These are phyloP conservation scores for Haematococcus sp. DNA, from an alignment of 139 green algal species.

Conservation along the genomic window DNA sequence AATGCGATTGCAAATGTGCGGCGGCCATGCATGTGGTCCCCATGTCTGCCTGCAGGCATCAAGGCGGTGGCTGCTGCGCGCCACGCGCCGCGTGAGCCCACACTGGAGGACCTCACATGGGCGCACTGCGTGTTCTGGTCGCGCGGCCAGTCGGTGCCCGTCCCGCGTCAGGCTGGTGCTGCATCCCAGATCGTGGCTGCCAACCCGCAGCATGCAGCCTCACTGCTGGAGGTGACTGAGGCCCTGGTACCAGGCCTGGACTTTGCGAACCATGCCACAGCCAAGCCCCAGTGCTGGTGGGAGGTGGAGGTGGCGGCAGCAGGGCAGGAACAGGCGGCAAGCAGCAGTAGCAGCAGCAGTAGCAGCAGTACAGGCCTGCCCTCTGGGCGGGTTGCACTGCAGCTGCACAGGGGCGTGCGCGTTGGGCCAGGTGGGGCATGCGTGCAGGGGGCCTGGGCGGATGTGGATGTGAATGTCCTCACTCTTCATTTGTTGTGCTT, in stretches of 20 bases:
- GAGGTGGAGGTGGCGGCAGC: constrained; percentile 26
- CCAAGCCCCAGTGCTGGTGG: constrained; percentile 51
- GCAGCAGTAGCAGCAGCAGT: background rate
- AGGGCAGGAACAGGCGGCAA: constrained; percentile 4
- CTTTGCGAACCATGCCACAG: constrained; percentile 77
- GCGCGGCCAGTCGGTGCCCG: constrained; percentile 45
- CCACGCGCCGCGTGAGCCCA: constrained; percentile 22
- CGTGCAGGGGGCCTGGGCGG: no score
- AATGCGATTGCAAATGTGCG: no score
- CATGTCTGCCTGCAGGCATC: no score
- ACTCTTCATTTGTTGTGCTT: no score
- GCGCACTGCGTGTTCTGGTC: constrained; percentile 59
- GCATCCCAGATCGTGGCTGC: background rate
- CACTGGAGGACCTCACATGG: constrained; percentile 71
- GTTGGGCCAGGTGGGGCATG: background rate
- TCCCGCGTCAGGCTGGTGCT: constrained; percentile 15
- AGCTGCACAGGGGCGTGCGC: constrained; percentile 19
- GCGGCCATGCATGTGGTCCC: no score
- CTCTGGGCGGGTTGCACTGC: constrained; percentile 15
- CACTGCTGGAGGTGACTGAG: constrained; percentile 55
- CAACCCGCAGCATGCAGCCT: constrained; percentile 12
- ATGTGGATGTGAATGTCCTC: no score
- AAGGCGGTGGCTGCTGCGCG: constrained; percentile 7
- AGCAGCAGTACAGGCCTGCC: background rate
- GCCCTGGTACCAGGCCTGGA: constrained; percentile 83